Evolutionary conservation across 2,329 filamentous ascomycete species (phyloP).

Genomic region (Colletotrichum tamarilloi): DNA sequence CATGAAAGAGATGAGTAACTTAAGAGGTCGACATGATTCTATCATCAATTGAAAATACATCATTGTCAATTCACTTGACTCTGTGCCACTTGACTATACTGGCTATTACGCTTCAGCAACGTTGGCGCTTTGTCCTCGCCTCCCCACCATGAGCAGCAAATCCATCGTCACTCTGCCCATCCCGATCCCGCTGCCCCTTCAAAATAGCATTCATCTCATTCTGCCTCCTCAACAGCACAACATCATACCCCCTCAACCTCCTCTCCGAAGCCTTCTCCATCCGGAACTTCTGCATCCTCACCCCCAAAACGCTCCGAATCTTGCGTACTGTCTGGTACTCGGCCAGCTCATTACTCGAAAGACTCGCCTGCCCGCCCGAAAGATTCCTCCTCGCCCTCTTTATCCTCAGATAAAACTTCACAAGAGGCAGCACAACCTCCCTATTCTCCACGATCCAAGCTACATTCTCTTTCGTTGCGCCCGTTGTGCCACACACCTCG

Average conservation of each 20-base stretch:
- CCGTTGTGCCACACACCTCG: neutral
- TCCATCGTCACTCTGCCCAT: neutral
- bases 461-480: slow-evolving; percentile 8
- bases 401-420: slow-evolving; percentile 1
- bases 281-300: neutral
- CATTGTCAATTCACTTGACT: no score
- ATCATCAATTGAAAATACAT: no score
- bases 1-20: no score
- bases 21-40: neutral
- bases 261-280: neutral
- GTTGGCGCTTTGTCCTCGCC: neutral
- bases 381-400: slow-evolving; percentile 12
- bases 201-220: neutral
- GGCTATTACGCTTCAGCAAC: neutral
- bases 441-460: slow-evolving; percentile 5
- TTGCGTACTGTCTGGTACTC: slow-evolving; percentile 8
- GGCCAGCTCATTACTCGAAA: slow-evolving; percentile 1
- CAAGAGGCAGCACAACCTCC: neutral
- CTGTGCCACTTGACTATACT: neutral
- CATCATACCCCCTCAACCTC: neutral
- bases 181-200: neutral
- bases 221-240: slow-evolving; percentile 2
- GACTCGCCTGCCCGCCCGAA: neutral
- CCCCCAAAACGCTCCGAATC: neutral
- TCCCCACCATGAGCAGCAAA: neutral